Base-by-base conservation (phyloP, 768 basidiomycete genomes). In the Cystobasidium tubakii region DNA sequence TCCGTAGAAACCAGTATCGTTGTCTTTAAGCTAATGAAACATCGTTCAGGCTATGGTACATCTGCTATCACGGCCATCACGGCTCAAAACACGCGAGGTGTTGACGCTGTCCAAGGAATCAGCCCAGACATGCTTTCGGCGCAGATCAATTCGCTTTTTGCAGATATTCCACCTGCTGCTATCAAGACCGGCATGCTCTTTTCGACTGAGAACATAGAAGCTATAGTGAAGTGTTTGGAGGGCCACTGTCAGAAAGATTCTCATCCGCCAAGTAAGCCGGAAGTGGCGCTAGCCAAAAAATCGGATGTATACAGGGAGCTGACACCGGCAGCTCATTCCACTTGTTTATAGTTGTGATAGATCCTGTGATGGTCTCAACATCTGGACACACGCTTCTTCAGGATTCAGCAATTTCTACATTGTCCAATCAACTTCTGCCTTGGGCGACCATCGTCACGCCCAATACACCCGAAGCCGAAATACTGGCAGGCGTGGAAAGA, bases 121-220 rank as follows among this genome's bases (percentile, higher is more conserved):
- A 88, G 90, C 0, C 85, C 90, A 0, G 83, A 83, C 13, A 92
- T 93, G 77, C 85, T 96, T 39, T 83, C 82, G 63, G 83, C 89
- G 75, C 94, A 96, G 85, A 84, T 95, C 23, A 80, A 79, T 12
- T 87, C 87, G 0, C 85, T 96, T 1, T 79, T 94, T 31, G 84
- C 84, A 15, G 93, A 96, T 79, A 85, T 91, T 43, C 81, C 86
- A 4, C 83, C 91, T 13, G 82, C 84, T 44, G 89, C 87, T 0
- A 86, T 96, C 76, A 97, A 97, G 81, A 90, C 89, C 0, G 93
- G 94, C 15, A 95, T 96, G 94, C 84, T 97, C 0, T 88, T 85
- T 77, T 86, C 88, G 73, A 83, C 85, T 0, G 83, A 82, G 0
- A 86, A 84, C 55, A 86, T 86, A 27, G 81, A 79, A 13, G 83